These are phyloP conservation scores for Oryza rufipogon DNA, from an alignment of 176 grass and related monocot genomes.

Conservation along the genomic window DNA sequence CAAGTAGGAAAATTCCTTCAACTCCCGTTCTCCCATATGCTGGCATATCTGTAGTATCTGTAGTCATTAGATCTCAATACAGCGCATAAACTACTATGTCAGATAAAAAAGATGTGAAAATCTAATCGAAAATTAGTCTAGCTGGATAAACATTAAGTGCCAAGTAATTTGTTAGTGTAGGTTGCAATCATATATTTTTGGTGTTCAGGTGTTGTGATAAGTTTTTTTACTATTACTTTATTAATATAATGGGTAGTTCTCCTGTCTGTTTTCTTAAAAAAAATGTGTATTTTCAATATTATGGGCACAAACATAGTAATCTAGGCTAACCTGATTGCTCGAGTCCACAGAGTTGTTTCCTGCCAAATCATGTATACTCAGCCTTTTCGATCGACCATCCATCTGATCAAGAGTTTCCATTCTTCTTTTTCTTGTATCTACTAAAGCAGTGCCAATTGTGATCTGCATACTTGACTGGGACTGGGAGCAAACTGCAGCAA, in stretches of 20 bases:
- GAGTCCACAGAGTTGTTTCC: neutral
- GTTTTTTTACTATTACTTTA: neutral
- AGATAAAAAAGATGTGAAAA: neutral
- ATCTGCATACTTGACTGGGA: neutral
- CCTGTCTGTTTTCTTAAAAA: neutral
- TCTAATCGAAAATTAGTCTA: neutral
- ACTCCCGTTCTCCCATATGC: conserved; percentile 19
- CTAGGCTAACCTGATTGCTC: conserved; percentile 30
- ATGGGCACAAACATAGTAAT: neutral
- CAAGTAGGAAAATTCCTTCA: conserved; percentile 27
- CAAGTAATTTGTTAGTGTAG: neutral
- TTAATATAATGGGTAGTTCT: neutral
- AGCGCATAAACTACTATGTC: neutral
- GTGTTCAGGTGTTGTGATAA: too few species aligned
- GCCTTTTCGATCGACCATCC: conserved; percentile 1
- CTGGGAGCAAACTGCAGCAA: neutral
- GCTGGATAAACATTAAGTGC: neutral
- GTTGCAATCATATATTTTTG: neutral
- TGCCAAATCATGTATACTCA: neutral
- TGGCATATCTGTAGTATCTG: conserved; percentile 21
- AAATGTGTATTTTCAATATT: neutral
- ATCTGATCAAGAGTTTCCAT: neutral
- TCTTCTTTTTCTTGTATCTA: conserved; percentile 35
- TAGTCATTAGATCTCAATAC: neutral
- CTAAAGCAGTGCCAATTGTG: neutral